Percentiles rank a stretch among this genome's conserved stretches.
Conservation (phyloP, 2,329 filamentous ascomycete species). For the Escovopsis sp. region DNA sequence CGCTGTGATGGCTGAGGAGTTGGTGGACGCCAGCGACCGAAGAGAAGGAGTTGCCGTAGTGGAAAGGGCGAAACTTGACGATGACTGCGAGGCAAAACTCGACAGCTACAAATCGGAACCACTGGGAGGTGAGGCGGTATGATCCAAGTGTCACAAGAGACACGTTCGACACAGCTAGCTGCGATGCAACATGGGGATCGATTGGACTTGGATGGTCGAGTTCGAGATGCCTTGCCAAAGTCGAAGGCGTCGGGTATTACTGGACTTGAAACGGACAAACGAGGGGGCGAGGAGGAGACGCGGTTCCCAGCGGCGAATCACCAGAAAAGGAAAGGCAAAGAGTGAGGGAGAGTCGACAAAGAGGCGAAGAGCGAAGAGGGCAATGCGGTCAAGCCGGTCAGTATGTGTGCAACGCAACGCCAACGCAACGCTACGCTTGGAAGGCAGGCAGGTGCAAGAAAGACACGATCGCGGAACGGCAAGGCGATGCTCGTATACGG, state of each 20-base stretch:
- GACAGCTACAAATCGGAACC: conserved; percentile 11
- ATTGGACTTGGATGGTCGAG: conserved; percentile 10
- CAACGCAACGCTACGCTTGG: conserved; percentile 9
- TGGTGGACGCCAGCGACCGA: conserved; percentile 44
- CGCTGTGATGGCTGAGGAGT: conserved; percentile 16
- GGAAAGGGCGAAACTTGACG: conserved; percentile 25
- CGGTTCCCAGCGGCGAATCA: conserved; percentile 7
- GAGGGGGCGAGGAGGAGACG: conserved; percentile 9
- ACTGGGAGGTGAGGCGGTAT: conserved; percentile 9
- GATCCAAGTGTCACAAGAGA: conserved; percentile 17
- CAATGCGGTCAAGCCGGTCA: conserved; percentile 12
- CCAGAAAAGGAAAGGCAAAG: conserved; percentile 9
- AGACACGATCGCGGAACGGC: conserved; percentile 8
- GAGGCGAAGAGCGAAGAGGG: conserved; percentile 12
- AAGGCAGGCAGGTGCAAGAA: conserved; percentile 6
- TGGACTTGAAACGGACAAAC: conserved; percentile 10
- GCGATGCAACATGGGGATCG: conserved; percentile 18
- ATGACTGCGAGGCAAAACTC: conserved; percentile 27
- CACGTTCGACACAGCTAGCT: conserved; percentile 18
- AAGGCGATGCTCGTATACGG: conserved; percentile 11
- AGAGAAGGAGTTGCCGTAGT: conserved; percentile 25
- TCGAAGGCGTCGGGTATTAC: conserved; percentile 15
- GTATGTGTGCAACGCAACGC: conserved; percentile 11
- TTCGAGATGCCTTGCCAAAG: conserved; percentile 7
- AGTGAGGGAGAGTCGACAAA: conserved; percentile 13